phyloP scores from a whole-genome alignment of 108 stramenopile species.

The Cyclotella choctawhatcheeana region DNA sequence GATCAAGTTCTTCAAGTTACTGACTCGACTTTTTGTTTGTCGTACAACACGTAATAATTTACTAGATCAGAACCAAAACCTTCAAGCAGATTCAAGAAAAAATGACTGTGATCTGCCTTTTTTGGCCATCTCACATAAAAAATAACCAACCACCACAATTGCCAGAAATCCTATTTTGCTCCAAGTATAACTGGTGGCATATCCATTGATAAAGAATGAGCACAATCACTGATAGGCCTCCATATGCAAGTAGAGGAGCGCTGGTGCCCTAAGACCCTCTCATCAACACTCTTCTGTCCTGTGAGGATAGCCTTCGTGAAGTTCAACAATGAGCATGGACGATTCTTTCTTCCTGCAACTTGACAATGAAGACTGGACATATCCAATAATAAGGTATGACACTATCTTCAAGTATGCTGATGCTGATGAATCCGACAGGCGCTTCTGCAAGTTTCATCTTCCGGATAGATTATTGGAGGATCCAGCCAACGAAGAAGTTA shows the following conservation, averaged over 20 bases:
- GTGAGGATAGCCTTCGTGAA: background rate
- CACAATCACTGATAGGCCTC: background rate
- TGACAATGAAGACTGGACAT: background rate
- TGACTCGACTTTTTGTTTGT: too few species aligned
- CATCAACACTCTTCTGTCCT: background rate
- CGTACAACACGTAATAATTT: too few species aligned
- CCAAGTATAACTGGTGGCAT: background rate
- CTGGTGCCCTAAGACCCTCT: background rate
- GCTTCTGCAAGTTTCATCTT: background rate
- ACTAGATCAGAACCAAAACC: too few species aligned
- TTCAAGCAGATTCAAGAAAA: too few species aligned
- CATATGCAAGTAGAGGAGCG: background rate
- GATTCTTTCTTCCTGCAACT: background rate
- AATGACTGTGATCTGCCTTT: too few species aligned
- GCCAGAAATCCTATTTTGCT: too few species aligned
- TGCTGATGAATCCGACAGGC: background rate
- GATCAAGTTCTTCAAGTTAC: too few species aligned
- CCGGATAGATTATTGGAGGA: background rate
- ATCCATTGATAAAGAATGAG: background rate
- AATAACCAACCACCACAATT: too few species aligned
- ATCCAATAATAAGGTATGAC: background rate
- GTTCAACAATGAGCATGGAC: background rate
- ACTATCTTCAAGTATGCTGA: constrained; percentile 9
- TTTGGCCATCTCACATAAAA: too few species aligned
- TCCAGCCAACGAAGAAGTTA: background rate